Evolutionary conservation across 2,329 filamentous ascomycete species (phyloP).

Genomic region (Aulographum hederae): DNA sequence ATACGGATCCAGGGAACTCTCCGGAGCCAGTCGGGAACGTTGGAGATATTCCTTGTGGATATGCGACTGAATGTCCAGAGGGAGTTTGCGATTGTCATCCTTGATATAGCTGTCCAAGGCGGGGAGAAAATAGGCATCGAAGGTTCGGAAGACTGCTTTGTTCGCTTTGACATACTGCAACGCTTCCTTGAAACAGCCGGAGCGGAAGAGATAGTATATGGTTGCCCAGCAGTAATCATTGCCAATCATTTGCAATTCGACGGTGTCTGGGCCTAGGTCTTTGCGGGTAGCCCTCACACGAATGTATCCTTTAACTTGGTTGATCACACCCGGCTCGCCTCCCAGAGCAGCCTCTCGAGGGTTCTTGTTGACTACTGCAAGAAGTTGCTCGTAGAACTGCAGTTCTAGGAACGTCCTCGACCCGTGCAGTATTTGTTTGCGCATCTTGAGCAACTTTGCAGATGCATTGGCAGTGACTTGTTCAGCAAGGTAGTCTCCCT

Average conservation of each 20-base stretch:
- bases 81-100: slow-evolving; percentile 58
- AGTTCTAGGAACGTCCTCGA: slow-evolving; percentile 66
- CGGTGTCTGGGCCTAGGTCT: slow-evolving; percentile 58
- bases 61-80: slow-evolving; percentile 62
- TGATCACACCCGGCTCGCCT: slow-evolving; percentile 70
- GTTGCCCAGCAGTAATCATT: slow-evolving; percentile 86
- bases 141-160: slow-evolving; percentile 63
- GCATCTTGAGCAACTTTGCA: slow-evolving; percentile 36
- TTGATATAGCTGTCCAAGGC: slow-evolving; percentile 76
- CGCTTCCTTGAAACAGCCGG: slow-evolving; percentile 69
- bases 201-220: slow-evolving; percentile 77
- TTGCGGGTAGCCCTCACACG: slow-evolving; percentile 62
- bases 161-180: slow-evolving; percentile 71
- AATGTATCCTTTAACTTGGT: slow-evolving; percentile 86
- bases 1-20: slow-evolving; percentile 82
- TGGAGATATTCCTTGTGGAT: slow-evolving; percentile 85
- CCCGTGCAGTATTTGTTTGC: slow-evolving; percentile 63
- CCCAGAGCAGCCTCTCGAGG: slow-evolving; percentile 79
- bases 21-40: slow-evolving; percentile 59
- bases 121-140: slow-evolving; percentile 75
- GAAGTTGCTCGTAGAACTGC: slow-evolving; percentile 61
- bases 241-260: slow-evolving; percentile 58
- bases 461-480: slow-evolving; percentile 39
- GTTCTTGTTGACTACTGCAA: slow-evolving; percentile 61
- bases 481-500: slow-evolving; percentile 59